Conservation (phyloP, 306 rosid genomes). For the Abrus pulchellus region DNA sequence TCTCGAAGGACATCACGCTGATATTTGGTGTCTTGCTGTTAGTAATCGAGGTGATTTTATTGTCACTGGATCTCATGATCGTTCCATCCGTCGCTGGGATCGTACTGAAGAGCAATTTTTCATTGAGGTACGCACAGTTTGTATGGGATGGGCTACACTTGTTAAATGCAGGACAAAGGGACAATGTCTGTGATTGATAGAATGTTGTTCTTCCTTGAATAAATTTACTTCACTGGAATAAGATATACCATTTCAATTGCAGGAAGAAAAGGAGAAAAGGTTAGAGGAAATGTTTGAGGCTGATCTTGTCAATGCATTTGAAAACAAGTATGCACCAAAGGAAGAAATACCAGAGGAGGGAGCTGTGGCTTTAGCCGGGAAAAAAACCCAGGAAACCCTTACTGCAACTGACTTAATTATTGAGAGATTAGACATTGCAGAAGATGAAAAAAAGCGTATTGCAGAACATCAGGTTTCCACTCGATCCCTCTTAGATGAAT, state of each 20-base stretch:
- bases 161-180: constrained; percentile 27
- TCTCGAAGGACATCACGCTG: constrained; percentile 97
- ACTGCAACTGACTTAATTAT: constrained; percentile 86
- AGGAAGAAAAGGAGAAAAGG: constrained; percentile 98
- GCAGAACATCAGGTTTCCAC: constrained; percentile 74
- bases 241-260: constrained; percentile 55
- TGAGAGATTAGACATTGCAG: constrained; percentile 86
- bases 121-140: constrained; percentile 75
- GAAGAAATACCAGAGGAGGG: constrained; percentile 99
- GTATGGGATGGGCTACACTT: constrained; percentile 21
- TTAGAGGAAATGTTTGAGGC: constrained; percentile 86
- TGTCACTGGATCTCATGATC: constrained; percentile 93
- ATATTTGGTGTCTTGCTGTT: constrained; percentile 89
- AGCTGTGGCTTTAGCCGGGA: constrained; percentile 91
- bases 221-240: constrained; percentile 12
- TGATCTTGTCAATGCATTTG: constrained; percentile 79
- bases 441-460: constrained; percentile 69
- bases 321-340: constrained; percentile 62
- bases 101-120: constrained; percentile 98
- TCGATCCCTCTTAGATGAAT: background rate
- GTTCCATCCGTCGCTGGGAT: constrained; percentile 98
- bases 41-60: constrained; percentile 92
- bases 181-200: constrained; percentile 13
- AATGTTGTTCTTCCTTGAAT: constrained; percentile 25
- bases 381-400: constrained; percentile 86